Evolutionary conservation across 805 yeast genomes (phyloP).

Genomic region (Hanseniaspora pseudoguilliermondii): DNA sequence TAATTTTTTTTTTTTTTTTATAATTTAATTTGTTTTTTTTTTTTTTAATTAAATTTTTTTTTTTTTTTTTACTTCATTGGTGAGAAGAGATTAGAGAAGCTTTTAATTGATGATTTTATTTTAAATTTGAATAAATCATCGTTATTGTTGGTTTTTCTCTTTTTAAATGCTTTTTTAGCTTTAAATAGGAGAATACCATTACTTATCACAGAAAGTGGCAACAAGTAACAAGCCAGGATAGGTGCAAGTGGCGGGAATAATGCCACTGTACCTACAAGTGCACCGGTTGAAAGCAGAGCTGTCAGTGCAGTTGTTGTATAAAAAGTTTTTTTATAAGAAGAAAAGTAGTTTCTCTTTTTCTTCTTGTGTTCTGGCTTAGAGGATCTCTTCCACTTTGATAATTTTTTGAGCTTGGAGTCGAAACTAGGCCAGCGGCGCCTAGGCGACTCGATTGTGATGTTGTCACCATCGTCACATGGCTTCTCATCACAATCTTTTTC

Average conservation of each 20-base stretch:
- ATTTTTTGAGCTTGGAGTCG: neutral
- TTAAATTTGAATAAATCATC: neutral
- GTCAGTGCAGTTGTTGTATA: neutral
- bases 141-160: neutral
- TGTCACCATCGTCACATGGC: neutral
- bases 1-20: too few species aligned
- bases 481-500: neutral
- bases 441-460: neutral
- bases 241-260: neutral
- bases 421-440: neutral
- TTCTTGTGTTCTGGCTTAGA: neutral
- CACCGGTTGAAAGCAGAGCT: neutral
- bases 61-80: neutral
- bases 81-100: neutral
- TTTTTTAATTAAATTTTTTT: neutral
- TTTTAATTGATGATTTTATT: neutral
- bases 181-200: slow-evolving; percentile 2
- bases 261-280: neutral
- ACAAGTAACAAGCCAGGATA: neutral
- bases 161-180: neutral
- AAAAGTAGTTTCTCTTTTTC: neutral
- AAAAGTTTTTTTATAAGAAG: neutral
- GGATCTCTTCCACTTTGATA: neutral
- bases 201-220: neutral
- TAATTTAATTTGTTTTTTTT: neutral